A percentile compares a stretch with the other conserved stretches of the same genome.
Conservation (phyloP, 208 protist genomes). For the Trypanosoma avium region DNA sequence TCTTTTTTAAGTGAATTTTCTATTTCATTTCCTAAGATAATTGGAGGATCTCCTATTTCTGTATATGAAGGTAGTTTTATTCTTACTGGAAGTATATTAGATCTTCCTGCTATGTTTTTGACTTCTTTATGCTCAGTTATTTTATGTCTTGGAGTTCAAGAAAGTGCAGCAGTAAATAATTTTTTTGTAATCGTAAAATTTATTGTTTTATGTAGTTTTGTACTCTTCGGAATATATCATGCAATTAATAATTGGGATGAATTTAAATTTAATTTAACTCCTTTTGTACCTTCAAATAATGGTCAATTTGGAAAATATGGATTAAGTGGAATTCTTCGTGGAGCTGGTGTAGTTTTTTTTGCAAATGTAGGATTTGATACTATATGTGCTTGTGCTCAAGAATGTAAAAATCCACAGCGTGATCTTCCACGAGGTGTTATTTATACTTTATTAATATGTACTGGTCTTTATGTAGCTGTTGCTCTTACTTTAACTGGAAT, state of each 20-base stretch:
- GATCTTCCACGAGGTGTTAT: slow-evolving; percentile 37
- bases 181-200: slow-evolving; percentile 33
- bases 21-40: background rate
- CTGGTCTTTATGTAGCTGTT: slow-evolving; percentile 36
- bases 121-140: slow-evolving; percentile 21
- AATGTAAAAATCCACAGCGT: slow-evolving; percentile 36
- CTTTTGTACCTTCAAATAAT: slow-evolving; percentile 37
- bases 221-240: slow-evolving; percentile 26
- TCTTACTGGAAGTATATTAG: slow-evolving; percentile 21
- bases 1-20: slow-evolving; percentile 24
- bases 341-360: slow-evolving; percentile 43
- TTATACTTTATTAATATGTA: slow-evolving; percentile 30
- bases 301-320: slow-evolving; percentile 35
- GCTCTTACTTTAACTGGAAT: slow-evolving; percentile 37
- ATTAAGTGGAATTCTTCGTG: slow-evolving; percentile 29
- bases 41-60: slow-evolving; percentile 21
- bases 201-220: slow-evolving; percentile 31
- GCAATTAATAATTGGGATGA: slow-evolving; percentile 12
- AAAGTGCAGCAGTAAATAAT: slow-evolving; percentile 35
- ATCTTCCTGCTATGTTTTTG: slow-evolving; percentile 28
- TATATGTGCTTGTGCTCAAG: slow-evolving; percentile 35
- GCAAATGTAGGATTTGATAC: slow-evolving; percentile 59
- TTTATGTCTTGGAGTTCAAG: slow-evolving; percentile 30
- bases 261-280: slow-evolving; percentile 32
- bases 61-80: slow-evolving; percentile 10